Evolutionary conservation across 2,329 filamentous ascomycete genomes (phyloP), one percentile per base, ranked within the genome.

Genomic region (Nothopassalora personata): DNA sequence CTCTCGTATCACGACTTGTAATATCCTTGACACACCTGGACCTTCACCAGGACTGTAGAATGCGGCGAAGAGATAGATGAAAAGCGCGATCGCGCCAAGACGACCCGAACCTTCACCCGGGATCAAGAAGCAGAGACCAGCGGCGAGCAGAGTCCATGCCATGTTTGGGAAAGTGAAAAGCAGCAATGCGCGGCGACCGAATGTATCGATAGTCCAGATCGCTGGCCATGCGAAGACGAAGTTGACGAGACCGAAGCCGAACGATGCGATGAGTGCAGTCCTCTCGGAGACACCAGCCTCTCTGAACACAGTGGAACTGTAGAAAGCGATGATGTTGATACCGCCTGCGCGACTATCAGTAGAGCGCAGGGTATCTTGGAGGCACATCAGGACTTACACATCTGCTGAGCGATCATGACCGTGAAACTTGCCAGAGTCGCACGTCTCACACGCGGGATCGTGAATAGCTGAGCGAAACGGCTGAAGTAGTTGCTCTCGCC

Each of bases 1-100:
- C 31, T 34, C 31, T 23, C 23, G 23, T 23, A 23, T 23, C 23
- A 3, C 23, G 23, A 23, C 2, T 23, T 23, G 23, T 3, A 3
- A 3, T 23, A 23, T 23, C 23, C 23, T 23, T 23, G 23, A 23
- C 31, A 36, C 50, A 56, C 54, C 62, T 2, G 83, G 76, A 1
- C 77, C 77, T 68, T 78, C 75, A 11, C 77, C 77, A 4, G 75
- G 75, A 8, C 64, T 67, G 63, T 73, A 74, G 58, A 72, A 71
- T 5, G 66, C 64, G 9, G 78, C 79, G 57, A 83, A 85, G 1
- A 84, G 72, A 68, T 81, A 84, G 23, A 85, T 73, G 67, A 85
- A 85, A 39, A 84, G 70, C 0, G 67, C 65, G 19, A 69, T 62
- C 4, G 64, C 54, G 2, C 67, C 71, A 1, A 73, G 60, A 30